Conservation (phyloP, 75 land plant species). For the Sequoiadendron giganteum region DNA sequence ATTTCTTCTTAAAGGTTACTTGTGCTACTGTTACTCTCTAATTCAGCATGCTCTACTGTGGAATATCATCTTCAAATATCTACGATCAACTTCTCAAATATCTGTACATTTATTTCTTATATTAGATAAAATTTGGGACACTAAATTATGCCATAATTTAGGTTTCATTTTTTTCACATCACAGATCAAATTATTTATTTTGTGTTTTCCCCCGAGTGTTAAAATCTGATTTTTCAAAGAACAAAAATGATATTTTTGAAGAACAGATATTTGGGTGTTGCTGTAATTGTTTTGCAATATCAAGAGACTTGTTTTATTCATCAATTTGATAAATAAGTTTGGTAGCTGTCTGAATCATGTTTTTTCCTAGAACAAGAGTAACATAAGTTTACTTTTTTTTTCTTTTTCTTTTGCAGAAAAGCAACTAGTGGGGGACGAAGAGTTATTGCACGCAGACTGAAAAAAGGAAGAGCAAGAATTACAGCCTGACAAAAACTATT, state of each 20-base stretch:
- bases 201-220: not conserved
- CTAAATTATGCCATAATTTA: not conserved
- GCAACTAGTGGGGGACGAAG: conserved; percentile 72
- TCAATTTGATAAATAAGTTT: not conserved
- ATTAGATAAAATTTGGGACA: not conserved
- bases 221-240: not conserved
- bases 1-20: not conserved
- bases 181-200: not conserved
- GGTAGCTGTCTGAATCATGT: not conserved
- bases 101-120: not conserved
- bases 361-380: not conserved
- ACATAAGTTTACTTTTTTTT: not conserved
- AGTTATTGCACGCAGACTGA: conserved; percentile 74
- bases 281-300: not conserved
- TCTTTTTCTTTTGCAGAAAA: conserved; percentile 47
- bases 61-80: not conserved
- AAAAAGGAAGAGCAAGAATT: conserved; percentile 45
- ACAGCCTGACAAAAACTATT: not conserved
- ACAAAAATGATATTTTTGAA: not conserved
- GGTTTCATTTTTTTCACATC: not conserved
- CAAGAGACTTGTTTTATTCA: not conserved
- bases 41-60: not conserved
- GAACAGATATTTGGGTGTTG: not conserved
- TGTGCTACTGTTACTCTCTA: not conserved
- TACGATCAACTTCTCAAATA: not conserved